Evolutionary conservation across 208 protist species (phyloP).

Genomic region (Histomonas meleagridis): DNA sequence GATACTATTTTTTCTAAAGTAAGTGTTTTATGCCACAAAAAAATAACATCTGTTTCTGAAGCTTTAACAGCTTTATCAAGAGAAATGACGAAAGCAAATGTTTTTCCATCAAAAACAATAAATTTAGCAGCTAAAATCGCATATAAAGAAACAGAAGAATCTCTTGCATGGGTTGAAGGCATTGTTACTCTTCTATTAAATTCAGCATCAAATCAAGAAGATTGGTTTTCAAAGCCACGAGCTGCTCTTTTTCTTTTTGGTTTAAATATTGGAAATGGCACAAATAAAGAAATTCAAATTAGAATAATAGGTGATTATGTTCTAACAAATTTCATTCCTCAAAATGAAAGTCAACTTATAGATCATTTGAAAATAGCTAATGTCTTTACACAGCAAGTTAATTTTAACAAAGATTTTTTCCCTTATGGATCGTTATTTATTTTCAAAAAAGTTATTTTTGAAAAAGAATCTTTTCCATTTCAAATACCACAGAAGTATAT

Average conservation of each 20-base stretch:
- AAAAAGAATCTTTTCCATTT: background rate
- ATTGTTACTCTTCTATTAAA: too few relatives aligned
- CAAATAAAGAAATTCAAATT: background rate
- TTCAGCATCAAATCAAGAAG: conserved; percentile 16
- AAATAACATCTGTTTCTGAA: background rate
- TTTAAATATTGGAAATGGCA: background rate
- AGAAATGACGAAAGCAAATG: background rate
- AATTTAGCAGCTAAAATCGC: background rate
- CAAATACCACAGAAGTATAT: background rate
- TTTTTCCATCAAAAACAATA: background rate
- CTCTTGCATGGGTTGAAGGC: background rate
- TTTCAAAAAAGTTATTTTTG: background rate
- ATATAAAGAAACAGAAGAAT: background rate
- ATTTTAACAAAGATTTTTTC: background rate
- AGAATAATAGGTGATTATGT: conserved; percentile 14
- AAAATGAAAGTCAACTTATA: background rate
- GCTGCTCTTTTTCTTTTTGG: background rate
- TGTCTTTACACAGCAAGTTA: background rate
- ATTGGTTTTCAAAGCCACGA: background rate
- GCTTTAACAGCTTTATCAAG: background rate
- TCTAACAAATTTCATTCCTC: background rate
- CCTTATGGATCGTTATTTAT: background rate
- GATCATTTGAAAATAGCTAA: background rate
- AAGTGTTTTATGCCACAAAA: background rate
- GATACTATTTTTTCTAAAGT: too few relatives aligned